Evolutionary conservation across 208 protist species (phyloP).

Genomic region (Acanthamoeba healyi): DNA sequence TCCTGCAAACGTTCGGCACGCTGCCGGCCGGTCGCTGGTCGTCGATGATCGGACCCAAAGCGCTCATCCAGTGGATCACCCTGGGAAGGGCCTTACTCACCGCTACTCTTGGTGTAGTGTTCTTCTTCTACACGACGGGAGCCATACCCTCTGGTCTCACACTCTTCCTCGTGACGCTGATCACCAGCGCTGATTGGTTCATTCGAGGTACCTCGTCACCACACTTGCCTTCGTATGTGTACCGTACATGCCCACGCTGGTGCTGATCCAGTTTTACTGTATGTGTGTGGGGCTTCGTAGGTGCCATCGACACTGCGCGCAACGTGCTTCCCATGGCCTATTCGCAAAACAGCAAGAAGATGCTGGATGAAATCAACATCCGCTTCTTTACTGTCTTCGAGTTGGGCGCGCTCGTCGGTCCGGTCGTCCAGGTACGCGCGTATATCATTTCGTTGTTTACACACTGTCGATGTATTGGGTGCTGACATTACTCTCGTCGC

Average conservation of each 20-base stretch:
- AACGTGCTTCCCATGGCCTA: slow-evolving; percentile 73
- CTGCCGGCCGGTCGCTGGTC: slow-evolving; percentile 50
- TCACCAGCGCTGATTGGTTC: slow-evolving; percentile 57
- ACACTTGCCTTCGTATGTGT: too few relatives aligned
- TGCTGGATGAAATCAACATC: slow-evolving; percentile 70
- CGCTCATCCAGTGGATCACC: slow-evolving; percentile 44
- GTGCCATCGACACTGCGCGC: slow-evolving; percentile 22
- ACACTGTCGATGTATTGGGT: too few relatives aligned
- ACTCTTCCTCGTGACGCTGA: slow-evolving; percentile 9
- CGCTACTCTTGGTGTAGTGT: not conserved
- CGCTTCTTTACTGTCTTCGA: slow-evolving; percentile 71
- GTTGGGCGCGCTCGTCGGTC: slow-evolving; percentile 55
- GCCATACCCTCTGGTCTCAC: not conserved
- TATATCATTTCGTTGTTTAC: too few relatives aligned
- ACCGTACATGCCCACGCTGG: too few relatives aligned
- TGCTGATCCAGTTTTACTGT: not conserved
- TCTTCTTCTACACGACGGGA: not conserved
- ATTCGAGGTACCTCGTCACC: slow-evolving; percentile 31
- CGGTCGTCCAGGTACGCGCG: slow-evolving; percentile 19
- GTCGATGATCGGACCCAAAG: slow-evolving; percentile 19
- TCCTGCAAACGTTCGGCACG: slow-evolving; percentile 63
- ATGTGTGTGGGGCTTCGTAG: not conserved
- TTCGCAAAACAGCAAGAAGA: slow-evolving; percentile 49
- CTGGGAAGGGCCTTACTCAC: not conserved
- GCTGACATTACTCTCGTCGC: not conserved